Base-by-base conservation (phyloP, 1,284 basidiomycete species). In the Pseudomicrostroma phylloplanum region DNA sequence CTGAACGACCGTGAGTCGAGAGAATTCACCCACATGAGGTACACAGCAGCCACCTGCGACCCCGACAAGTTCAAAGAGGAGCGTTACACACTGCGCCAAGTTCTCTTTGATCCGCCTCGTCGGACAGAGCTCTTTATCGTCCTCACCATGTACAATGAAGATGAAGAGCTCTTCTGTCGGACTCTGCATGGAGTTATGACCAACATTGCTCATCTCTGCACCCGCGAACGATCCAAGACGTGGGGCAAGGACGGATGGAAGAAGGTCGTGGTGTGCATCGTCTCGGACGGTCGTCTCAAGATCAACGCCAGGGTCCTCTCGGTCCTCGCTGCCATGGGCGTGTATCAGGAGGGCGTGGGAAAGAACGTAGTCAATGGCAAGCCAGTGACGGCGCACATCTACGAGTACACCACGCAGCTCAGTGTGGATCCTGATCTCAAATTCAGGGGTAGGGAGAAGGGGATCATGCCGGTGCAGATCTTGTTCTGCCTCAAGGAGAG, bases 221-320 rank as follows among this genome's bases (percentile, higher is more conserved):
- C 87, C 69, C 83, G 91, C 21, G 88, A 88, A 53, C 81, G 89
- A 60, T 89, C 87, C 70, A 91, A 90, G 83, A 96, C 89, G 0
- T 96, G 93, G 93, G 92, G 92, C 1, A 89, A 90, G 77, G 91
- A 96, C 0, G 92, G 92, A 0, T 96, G 93, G 93, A 94, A 96
- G 83, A 96, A 96, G 68, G 62, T 63, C 54, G 62, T 55, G 8
- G 53, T 67, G 23, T 36, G 41, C 23, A 58, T 67, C 57, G 51
- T 67, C 46, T 23, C 61, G 51, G 62, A 67, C 53, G 48, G 63
- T 8, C 42, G 65, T 15, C 36, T 64, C 43, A 51, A 67, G 61
- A 59, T 57, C 57, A 63, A 63, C 39, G 42, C 55, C 13, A 26
- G 61, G 6, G 55, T 56, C 7, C 46, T 63, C 2, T 41, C 55